Base-by-base conservation (phyloP, 2,329 filamentous ascomycete genomes). In the Lachnum nothofagi region DNA sequence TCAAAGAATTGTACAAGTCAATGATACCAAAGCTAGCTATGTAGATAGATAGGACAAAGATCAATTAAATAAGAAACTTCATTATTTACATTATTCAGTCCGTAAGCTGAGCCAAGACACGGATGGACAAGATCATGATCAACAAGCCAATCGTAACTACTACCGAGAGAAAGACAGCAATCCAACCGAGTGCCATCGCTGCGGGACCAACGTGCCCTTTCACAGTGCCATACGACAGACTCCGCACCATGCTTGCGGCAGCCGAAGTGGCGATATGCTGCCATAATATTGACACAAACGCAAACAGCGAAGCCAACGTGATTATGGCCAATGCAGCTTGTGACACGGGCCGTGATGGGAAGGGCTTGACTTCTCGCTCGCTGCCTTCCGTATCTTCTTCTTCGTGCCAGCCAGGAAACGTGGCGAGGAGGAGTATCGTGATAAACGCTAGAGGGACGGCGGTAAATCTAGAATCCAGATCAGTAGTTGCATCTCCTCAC, bases 321-420 rank as follows among this genome's bases (percentile, higher is more conserved):
- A 46, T 16, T 4, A 49, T n/a, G 12, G 35, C 48, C 3, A 48
- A 14, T 4, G 38, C 34, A 20, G 42, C 19, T 14, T 51, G 37
- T 16, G 47, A 50, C 9, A 51, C 41, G 4, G 45, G 27, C 25
- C 90, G 80, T 29, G 87, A 91, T 8, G 91, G 91, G 70, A 97
- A 95, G 6, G 88, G 88, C 72, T 91, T 93, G 65, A 94, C 84
- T 69, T 94, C 88, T 60, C 86, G 82, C 60, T 94, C 89, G 29
- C 85, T 88, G 22, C 51, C 51, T 14, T 51, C 35, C 2, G 20
- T 17, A 23, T 22, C 41, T 9, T 25, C 42, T 37, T 54, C 51
- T 31, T 51, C 45, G 22, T 51, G 44, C 51, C 51, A 51, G 12
- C 48, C 48, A 12, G 51, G 51, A 29, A 54, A 54, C 2, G 44